Conservation (phyloP, 805 yeast genomes). For the Kockiozyma suomiensis region DNA sequence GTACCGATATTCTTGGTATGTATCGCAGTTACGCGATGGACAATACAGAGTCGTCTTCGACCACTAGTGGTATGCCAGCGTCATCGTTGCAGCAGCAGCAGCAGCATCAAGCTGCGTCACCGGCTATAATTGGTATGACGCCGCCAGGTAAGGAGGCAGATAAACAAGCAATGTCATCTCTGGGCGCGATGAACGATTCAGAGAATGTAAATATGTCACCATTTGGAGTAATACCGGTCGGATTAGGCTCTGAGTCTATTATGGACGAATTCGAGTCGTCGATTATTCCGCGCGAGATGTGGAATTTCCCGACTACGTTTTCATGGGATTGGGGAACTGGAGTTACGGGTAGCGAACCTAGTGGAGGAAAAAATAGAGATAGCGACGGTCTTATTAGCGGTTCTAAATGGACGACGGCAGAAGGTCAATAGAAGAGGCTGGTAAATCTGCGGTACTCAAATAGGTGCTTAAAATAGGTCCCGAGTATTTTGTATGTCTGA, state of each 20-base stretch:
- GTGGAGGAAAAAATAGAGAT: background rate
- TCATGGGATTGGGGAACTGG: slow-evolving; percentile 25
- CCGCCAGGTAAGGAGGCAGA: background rate
- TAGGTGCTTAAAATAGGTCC: no score
- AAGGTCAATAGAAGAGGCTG: no score
- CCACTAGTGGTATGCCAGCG: background rate
- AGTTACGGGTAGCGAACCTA: background rate
- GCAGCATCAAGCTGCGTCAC: background rate
- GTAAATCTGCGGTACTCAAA: no score
- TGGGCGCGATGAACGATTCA: background rate
- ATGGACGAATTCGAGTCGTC: slow-evolving; percentile 22
- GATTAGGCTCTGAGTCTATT: background rate
- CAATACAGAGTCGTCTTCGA: background rate
- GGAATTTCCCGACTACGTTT: slow-evolving; percentile 24
- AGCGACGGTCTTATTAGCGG: no score
- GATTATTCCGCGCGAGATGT: slow-evolving; percentile 23
- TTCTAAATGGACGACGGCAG: no score
- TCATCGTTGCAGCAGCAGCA: background rate
- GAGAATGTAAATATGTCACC: background rate
- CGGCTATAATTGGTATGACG: background rate
- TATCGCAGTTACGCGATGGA: background rate
- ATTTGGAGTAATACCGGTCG: background rate
- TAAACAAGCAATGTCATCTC: no score
- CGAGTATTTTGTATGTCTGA: no score
- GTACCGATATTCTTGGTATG: slow-evolving; percentile 11